Conservation (phyloP, 192 early-diverging fungal genomes). For the Gigaspora rosea region DNA sequence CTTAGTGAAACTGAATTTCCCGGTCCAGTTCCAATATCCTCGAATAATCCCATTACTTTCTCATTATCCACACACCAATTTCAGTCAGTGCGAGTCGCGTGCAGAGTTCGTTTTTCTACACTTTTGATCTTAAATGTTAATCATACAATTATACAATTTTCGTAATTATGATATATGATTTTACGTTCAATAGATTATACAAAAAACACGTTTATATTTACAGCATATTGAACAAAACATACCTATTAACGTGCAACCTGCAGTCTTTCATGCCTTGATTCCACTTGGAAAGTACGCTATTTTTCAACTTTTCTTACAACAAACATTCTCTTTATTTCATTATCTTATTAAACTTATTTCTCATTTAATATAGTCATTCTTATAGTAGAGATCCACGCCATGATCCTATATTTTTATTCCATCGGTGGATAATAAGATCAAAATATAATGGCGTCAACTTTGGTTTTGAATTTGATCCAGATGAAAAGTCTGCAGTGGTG, state of each 20-base stretch:
- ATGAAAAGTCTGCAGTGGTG: neutral
- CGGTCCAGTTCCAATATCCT: neutral
- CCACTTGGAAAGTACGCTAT: neutral
- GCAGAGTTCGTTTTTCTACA: neutral
- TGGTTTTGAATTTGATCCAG: conserved; percentile 17
- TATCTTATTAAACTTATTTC: neutral
- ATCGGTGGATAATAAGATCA: conserved; percentile 21
- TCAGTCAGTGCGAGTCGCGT: neutral
- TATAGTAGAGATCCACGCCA: neutral
- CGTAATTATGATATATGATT: neutral
- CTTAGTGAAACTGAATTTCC: conserved; percentile 1
- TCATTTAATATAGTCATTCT: neutral
- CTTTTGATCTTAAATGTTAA: neutral
- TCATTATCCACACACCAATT: conserved; percentile 15
- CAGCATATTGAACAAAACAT: conserved; percentile 1
- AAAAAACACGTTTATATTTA: neutral
- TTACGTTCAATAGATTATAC: conserved; percentile 1
- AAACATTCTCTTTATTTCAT: neutral
- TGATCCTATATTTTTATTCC: conserved; percentile 11
- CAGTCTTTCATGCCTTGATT: neutral
- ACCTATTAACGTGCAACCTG: conserved; percentile 5
- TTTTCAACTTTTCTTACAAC: neutral
- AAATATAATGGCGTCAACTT: neutral
- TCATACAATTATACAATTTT: neutral
- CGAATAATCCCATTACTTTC: neutral